Conservation (phyloP, 148 eudicot species). For the Arctostaphylos glauca region DNA sequence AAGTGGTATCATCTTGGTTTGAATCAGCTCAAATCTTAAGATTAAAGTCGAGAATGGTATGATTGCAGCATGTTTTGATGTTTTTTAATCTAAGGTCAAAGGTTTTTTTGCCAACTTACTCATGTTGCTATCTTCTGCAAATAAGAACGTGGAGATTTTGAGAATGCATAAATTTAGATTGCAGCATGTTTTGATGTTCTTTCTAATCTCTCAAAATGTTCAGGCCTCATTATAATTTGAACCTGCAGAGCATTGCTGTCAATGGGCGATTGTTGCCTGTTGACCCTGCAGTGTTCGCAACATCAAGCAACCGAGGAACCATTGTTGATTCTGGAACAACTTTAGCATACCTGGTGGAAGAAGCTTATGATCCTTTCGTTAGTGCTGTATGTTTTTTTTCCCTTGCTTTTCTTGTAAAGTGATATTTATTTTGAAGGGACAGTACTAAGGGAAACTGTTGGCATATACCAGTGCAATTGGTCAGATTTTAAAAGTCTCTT, state of each 20-base stretch:
- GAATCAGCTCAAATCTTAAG: not conserved
- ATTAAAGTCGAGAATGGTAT: not conserved
- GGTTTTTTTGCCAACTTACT: not conserved
- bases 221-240: slow-evolving; percentile 91
- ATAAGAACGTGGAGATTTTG: not conserved
- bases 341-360: slow-evolving; percentile 82
- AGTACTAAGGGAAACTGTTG: not conserved
- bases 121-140: not conserved
- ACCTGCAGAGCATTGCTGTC: slow-evolving; percentile 74
- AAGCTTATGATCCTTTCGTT: slow-evolving; percentile 81
- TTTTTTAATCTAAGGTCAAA: not conserved
- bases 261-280: slow-evolving; percentile 75
- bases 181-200: slow-evolving; percentile 12
- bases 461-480: not conserved
- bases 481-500: not conserved
- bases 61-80: not conserved
- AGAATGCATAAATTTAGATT: not conserved
- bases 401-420: not conserved
- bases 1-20: not conserved
- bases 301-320: slow-evolving; percentile 74
- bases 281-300: slow-evolving; percentile 62
- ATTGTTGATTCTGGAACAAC: slow-evolving; percentile 97
- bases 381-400: slow-evolving; percentile 59
- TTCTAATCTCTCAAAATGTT: slow-evolving; percentile 16
- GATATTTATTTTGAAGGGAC: not conserved